Evolutionary conservation across 306 rosid species (phyloP), one percentile per base, ranked within the genome.

Genomic region (Oemleria cerasiformis): DNA sequence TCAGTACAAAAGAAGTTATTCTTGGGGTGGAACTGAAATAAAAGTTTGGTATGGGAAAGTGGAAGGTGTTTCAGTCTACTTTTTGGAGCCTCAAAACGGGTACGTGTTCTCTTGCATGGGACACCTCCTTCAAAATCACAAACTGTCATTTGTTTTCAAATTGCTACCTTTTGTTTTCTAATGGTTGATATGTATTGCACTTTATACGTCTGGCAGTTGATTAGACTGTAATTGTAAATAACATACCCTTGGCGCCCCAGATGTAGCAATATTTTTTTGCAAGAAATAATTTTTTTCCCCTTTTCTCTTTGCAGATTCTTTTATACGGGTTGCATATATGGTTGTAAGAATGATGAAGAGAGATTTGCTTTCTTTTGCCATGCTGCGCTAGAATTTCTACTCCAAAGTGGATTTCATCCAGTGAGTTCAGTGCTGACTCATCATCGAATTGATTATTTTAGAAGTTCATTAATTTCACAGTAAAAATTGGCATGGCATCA

Each of bases 71-170:
- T 81, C 96, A 45, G 97, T 92, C 73, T 89, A 85, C 92, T 86
- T 95, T 81, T 77, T 95, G 95, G 99, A 95, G 84, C 96, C 97
- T 75, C 97, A 85, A 76, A 95, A 95, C 76, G 86, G 99, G 99
- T 89, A 91, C 73, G 44, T 15, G 43, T 73, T 40, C 74, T 86
- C 72, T 42, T 57, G 68, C 36, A 3, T 30, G 3, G 36, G 36
- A 30, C 65, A 13, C 54, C 19, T 70, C 71, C 56, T 61, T 72
- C 40, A 45, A 14, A 53, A 36, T 15, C 30, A 4, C 19, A 53
- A 5, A 10, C 30, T 42, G 36, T 40, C 34, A 5, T n/a, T 6
- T 54, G 49, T 36, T 50, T 9, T 70, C 56, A 57, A 42, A 13
- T 68, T 30, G 23, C n/a, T 30, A 17, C 19, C 4, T 34, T 41